A percentile compares a stretch with the other conserved stretches of the same genome.
Evolutionary conservation across 495 filamentous ascomycete species (phyloP).

Genomic region (Daldinia loculata): DNA sequence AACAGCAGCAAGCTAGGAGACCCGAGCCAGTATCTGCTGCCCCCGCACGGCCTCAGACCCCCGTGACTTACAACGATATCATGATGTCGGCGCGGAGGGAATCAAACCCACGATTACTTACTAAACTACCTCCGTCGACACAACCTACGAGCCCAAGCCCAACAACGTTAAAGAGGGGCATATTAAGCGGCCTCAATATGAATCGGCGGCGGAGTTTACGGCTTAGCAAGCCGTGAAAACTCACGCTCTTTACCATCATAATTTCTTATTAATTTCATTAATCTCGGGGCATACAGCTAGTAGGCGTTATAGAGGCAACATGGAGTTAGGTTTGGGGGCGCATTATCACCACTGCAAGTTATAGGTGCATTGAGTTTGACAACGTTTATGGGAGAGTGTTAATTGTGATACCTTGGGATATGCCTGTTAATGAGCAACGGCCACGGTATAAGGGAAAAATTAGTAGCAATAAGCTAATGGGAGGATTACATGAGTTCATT

Average conservation of each 20-base stretch:
- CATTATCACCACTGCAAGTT: constrained; percentile 16
- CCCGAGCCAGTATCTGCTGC: constrained; percentile 23
- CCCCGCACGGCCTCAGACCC: constrained; percentile 44
- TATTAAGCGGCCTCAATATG: constrained; percentile 53
- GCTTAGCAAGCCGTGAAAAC: constrained; percentile 43
- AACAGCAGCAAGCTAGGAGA: constrained; percentile 18
- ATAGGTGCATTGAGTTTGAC: constrained; percentile 23
- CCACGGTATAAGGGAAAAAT: constrained; percentile 5
- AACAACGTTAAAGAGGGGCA: constrained; percentile 45
- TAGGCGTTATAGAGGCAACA: constrained; percentile 21
- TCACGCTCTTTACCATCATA: neutral
- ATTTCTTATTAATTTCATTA: constrained; percentile 19
- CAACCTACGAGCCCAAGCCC: constrained; percentile 44
- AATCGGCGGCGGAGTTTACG: constrained; percentile 50
- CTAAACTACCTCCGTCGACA: constrained; percentile 31
- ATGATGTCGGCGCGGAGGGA: constrained; percentile 49
- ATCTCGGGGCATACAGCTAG: constrained; percentile 6
- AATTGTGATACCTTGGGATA: constrained; percentile 38
- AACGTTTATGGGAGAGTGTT: neutral
- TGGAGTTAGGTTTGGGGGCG: constrained; percentile 30
- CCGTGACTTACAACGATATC: constrained; percentile 54
- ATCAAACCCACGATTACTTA: constrained; percentile 41
- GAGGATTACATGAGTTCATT: constrained; percentile 12
- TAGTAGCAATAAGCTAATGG: constrained; percentile 19
- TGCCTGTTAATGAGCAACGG: constrained; percentile 33